Evolutionary conservation across 2,329 filamentous ascomycete genomes (phyloP).

Genomic region (Fusarium austroafricanum): DNA sequence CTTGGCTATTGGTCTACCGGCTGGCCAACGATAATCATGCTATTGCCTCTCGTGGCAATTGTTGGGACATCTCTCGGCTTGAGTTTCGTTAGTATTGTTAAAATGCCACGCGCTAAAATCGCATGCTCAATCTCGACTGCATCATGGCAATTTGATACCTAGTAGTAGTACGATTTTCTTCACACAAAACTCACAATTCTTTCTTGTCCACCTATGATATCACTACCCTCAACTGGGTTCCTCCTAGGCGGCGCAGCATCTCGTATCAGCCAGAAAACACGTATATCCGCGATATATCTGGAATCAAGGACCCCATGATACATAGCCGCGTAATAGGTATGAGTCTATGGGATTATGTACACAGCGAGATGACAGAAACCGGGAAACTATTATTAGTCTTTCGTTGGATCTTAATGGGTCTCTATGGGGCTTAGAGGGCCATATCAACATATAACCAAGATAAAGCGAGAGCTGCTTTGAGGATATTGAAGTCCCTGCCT

Average conservation of each 20-base stretch:
- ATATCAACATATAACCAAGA: neutral
- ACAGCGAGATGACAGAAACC: neutral
- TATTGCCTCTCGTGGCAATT: neutral
- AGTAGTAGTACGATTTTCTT: neutral
- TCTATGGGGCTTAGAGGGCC: neutral
- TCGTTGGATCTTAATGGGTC: neutral
- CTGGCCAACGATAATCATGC: neutral
- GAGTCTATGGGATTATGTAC: neutral
- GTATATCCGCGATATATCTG: slow-evolving; percentile 3
- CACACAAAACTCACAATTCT: neutral
- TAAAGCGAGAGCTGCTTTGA: neutral
- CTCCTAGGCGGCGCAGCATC: slow-evolving; percentile 26
- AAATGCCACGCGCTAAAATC: neutral
- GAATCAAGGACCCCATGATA: slow-evolving; percentile 1
- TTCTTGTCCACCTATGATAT: neutral
- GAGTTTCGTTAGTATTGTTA: neutral
- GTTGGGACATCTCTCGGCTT: neutral
- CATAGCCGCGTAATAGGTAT: slow-evolving; percentile 7
- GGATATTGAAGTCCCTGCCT: too few relatives aligned
- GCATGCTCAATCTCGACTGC: neutral
- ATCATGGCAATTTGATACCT: neutral
- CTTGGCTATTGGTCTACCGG: too few relatives aligned
- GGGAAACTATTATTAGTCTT: neutral
- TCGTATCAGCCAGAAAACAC: slow-evolving; percentile 13
- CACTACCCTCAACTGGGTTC: neutral